Evolutionary conservation across 257 asterid species (phyloP), one percentile per base, ranked within the genome.

Genomic region (Primulina huaijiensis): DNA sequence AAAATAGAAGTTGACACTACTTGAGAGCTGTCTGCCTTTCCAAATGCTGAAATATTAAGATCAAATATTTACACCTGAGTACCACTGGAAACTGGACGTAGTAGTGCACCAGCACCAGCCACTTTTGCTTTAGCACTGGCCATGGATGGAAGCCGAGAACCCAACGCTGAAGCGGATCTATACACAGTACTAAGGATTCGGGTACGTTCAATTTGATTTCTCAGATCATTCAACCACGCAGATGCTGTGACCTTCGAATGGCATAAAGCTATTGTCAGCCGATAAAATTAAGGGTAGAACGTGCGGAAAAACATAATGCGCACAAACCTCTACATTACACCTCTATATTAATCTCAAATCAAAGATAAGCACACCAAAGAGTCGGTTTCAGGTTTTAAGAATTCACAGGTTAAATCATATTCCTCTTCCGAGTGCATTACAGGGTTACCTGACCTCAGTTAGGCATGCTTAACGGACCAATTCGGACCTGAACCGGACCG

Each of bases 71-170:
- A 14, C 69, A 93, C 99, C 96, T 94, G 97, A 16, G 99, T 94
- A 60, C 97, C 84, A 60, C 77, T 88, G 68, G 99, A 91, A 68
- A 94, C 97, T 3, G 97, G 99, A 20, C 96, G 93, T 62, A 94
- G 83, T 8, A 94, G 88, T 58, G 97, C 97, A 79, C 99, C 97
- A 65, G 99, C 99, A 58, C 99, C 97, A 20, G 90, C 99, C 53
- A 94, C 99, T 79, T 82, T 94, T 72, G 97, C 99, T 78, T 77
- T 91, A 34, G 99, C 97, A 65, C 77, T 86, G 70, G 96, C 97
- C 74, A 94, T 94, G 55, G 99, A 85, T 74, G 99, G 99, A 76
- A 94, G 97, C 21, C 88, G 99, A 77, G 99, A 94, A 61, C 99
- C 96, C 74, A 94, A 70, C 58, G 99, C 99, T 53, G 97, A 83